A percentile compares a stretch with the other conserved stretches of the same genome.
Evolutionary conservation across 2,329 filamentous ascomycete species (phyloP).

Genomic region (Xylariaceae sp.): DNA sequence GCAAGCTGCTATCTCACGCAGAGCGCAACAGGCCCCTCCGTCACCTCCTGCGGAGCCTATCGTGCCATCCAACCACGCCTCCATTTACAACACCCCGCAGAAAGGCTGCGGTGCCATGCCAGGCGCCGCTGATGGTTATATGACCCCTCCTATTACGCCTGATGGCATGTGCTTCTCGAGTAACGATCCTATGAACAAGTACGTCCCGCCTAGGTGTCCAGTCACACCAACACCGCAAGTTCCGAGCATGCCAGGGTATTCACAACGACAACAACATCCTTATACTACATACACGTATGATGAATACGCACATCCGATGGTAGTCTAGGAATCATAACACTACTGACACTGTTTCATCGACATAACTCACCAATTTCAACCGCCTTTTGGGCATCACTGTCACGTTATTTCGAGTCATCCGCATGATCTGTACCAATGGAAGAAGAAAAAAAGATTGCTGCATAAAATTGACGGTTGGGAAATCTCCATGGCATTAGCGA

Average conservation of each 20-base stretch:
- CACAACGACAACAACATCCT: slow-evolving; percentile 43
- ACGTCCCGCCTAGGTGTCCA: slow-evolving; percentile 55
- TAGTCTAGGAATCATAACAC: slow-evolving; percentile 20
- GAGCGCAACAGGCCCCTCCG: slow-evolving; percentile 48
- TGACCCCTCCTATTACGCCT: slow-evolving; percentile 83
- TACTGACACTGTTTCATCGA: slow-evolving; percentile 1
- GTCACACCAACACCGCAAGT: slow-evolving; percentile 60
- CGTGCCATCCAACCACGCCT: slow-evolving; percentile 49
- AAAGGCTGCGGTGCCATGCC: slow-evolving; percentile 66
- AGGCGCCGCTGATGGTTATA: slow-evolving; percentile 68
- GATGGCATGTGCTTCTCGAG: slow-evolving; percentile 60
- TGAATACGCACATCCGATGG: slow-evolving; percentile 35
- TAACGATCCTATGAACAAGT: slow-evolving; percentile 43
- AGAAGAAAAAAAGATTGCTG: slow-evolving; percentile 45
- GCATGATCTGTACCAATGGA: slow-evolving; percentile 37
- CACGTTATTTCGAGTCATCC: slow-evolving; percentile 16
- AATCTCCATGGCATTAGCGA: slow-evolving; percentile 50
- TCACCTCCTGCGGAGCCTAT: slow-evolving; percentile 56
- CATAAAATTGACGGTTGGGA: slow-evolving; percentile 42
- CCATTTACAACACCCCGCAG: slow-evolving; percentile 75
- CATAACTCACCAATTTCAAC: background rate
- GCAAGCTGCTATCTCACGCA: slow-evolving; percentile 55
- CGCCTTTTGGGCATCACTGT: slow-evolving; percentile 9
- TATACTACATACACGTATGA: slow-evolving; percentile 45
- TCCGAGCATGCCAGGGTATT: slow-evolving; percentile 36